Conservation (phyloP, 306 rosid species). For the Hylodesmum podocarpum region DNA sequence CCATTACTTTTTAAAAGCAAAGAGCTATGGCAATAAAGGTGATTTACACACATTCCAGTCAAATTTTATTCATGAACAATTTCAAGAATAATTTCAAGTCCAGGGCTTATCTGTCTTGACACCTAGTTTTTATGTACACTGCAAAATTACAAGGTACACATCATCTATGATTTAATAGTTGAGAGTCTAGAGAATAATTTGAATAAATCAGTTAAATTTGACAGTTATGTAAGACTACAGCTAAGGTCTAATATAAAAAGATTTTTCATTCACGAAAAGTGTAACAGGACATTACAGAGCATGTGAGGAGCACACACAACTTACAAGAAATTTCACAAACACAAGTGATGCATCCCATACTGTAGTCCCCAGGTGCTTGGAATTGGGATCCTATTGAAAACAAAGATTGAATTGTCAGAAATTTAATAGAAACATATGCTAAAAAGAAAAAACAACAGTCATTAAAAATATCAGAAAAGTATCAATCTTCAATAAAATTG, state of each 20-base stretch:
- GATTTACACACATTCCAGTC: neutral
- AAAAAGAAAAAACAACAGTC: neutral
- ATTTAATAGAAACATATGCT: conserved; percentile 10
- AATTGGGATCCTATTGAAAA: conserved; percentile 81
- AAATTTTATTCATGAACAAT: neutral
- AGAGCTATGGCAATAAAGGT: neutral
- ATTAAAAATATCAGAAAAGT: neutral
- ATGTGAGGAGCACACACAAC: conserved; percentile 20
- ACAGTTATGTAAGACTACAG: neutral
- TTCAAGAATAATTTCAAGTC: conserved; percentile 21
- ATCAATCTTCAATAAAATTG: conserved; percentile 4
- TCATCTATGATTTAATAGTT: neutral
- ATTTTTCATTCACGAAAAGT: neutral
- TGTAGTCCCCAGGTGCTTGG: conserved; percentile 93
- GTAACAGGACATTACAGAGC: conserved; percentile 12
- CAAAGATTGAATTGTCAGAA: conserved; percentile 17
- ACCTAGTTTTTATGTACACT: neutral
- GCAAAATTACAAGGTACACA: neutral
- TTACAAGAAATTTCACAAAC: conserved; percentile 81
- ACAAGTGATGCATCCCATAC: conserved; percentile 99
- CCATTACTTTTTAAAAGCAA: conserved; percentile 19
- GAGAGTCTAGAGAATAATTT: neutral
- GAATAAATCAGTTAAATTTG: neutral
- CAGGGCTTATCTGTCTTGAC: neutral
- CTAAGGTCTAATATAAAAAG: neutral